These are phyloP conservation scores for Carex littledalei DNA, from an alignment of 176 grass and related monocot genomes.

Conservation along the genomic window DNA sequence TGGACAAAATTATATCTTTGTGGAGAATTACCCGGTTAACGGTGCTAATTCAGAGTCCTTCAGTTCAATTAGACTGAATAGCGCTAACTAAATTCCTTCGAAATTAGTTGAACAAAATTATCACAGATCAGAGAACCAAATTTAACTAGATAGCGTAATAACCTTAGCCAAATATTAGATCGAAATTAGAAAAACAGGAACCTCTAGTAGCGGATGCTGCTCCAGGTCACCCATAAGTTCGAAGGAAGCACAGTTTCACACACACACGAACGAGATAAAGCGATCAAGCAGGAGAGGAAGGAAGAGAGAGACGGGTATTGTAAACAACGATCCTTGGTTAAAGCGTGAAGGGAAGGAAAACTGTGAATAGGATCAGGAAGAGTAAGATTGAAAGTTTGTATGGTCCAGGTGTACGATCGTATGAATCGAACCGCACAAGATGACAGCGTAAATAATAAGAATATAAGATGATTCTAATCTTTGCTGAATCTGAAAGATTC, in stretches of 20 bases:
- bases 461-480: background rate
- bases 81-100: background rate
- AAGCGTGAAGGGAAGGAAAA: conserved; percentile 6
- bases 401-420: background rate
- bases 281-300: background rate
- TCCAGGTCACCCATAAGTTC: conserved; percentile 22
- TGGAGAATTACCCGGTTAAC: background rate
- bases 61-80: background rate
- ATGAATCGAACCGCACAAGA: background rate
- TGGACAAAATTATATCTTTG: background rate
- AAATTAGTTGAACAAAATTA: background rate
- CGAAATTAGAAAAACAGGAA: background rate
- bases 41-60: background rate
- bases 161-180: background rate
- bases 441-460: background rate
- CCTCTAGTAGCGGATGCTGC: conserved; percentile 18
- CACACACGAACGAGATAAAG: background rate
- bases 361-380: background rate
- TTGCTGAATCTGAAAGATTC: background rate
- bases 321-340: background rate
- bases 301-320: background rate
- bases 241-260: background rate
- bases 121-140: conserved; percentile 2
- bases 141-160: background rate
- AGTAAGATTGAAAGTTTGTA: background rate